These are phyloP conservation scores for Globisporangium takayamanum DNA, from an alignment of 352 stramenopile genomes.

Conservation along the genomic window DNA sequence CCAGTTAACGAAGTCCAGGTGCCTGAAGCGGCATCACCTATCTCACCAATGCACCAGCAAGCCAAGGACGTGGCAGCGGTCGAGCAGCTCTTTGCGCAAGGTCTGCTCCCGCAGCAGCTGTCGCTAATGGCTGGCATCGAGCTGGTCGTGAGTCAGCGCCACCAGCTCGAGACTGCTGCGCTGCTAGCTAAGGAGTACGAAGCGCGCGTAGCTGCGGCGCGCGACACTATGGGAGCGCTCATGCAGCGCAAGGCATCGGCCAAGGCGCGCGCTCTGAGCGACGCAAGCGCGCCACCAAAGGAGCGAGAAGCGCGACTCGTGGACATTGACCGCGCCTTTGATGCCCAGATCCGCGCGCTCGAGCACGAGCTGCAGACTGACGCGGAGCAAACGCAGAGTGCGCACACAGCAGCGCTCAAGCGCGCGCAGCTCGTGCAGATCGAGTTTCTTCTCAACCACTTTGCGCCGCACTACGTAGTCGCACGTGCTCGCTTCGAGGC, in stretches of 20 bases:
- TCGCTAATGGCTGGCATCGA: constrained; percentile 50
- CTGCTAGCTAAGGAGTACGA: constrained; percentile 27
- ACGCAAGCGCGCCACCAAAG: constrained; percentile 4
- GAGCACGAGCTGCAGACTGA: constrained; percentile 24
- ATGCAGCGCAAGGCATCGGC: constrained; percentile 43
- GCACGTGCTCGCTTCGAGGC: constrained; percentile 8
- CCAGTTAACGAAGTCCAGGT: background rate
- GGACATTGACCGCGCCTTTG: constrained; percentile 37
- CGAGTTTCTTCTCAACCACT: constrained; percentile 34
- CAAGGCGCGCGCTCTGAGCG: constrained; percentile 29
- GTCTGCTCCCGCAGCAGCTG: constrained; percentile 41
- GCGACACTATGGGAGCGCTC: constrained; percentile 26
- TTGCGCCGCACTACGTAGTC: constrained; percentile 22
- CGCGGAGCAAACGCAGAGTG: constrained; percentile 22
- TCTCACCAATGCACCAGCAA: constrained; percentile 20
- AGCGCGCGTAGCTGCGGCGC: constrained; percentile 18
- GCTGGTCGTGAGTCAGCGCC: constrained; percentile 41
- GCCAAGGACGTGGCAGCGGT: constrained; percentile 38
- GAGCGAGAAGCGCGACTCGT: constrained; percentile 17
- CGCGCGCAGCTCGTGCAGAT: constrained; percentile 41
- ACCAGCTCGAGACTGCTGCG: constrained; percentile 40
- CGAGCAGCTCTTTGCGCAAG: constrained; percentile 49
- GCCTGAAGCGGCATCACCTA: background rate
- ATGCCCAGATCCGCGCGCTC: constrained; percentile 24
- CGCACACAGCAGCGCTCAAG: constrained; percentile 28